Percentiles rank a stretch among this genome's conserved stretches.
These are phyloP conservation scores for Ganoderma boninense DNA, from an alignment of 1,284 basidiomycete species.

Conservation along the genomic window DNA sequence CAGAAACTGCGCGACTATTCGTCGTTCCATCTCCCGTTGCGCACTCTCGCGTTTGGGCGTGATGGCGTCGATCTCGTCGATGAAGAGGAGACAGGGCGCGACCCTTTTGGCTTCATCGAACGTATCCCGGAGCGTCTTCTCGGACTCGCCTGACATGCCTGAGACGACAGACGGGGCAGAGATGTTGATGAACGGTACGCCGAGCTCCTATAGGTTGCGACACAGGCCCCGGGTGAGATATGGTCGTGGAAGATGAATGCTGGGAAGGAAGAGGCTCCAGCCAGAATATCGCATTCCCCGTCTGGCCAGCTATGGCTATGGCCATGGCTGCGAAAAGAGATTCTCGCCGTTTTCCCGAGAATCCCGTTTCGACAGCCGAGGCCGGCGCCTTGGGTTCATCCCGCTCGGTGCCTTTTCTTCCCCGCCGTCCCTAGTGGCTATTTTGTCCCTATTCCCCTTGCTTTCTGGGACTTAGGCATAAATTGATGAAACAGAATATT, in stretches of 20 bases:
- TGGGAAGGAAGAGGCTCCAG: neutral
- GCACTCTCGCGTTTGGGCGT: constrained; percentile 98
- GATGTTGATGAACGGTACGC: constrained; percentile 92
- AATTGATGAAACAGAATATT: too few relatives aligned
- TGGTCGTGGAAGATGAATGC: neutral
- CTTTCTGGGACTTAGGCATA: too few relatives aligned
- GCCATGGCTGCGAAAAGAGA: too few relatives aligned
- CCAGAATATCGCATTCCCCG: too few relatives aligned
- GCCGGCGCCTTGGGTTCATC: too few relatives aligned
- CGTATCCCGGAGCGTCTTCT: constrained; percentile 94
- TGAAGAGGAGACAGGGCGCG: constrained; percentile 91
- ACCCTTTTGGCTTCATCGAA: constrained; percentile 96
- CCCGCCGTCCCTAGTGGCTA: too few relatives aligned
- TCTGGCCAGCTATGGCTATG: too few relatives aligned
- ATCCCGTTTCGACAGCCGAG: too few relatives aligned
- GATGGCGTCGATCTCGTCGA: constrained; percentile 98
- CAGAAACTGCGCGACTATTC: constrained; percentile 96
- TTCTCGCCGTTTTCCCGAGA: too few relatives aligned
- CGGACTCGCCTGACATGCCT: constrained; percentile 97
- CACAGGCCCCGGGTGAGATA: neutral
- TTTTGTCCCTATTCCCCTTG: too few relatives aligned
- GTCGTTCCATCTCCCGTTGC: constrained; percentile 96
- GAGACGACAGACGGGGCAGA: constrained; percentile 96
- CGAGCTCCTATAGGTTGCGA: constrained; percentile 71
- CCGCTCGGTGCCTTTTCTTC: too few relatives aligned